Base-by-base conservation (phyloP, 306 rosid species). In the Purshia tridentata region DNA sequence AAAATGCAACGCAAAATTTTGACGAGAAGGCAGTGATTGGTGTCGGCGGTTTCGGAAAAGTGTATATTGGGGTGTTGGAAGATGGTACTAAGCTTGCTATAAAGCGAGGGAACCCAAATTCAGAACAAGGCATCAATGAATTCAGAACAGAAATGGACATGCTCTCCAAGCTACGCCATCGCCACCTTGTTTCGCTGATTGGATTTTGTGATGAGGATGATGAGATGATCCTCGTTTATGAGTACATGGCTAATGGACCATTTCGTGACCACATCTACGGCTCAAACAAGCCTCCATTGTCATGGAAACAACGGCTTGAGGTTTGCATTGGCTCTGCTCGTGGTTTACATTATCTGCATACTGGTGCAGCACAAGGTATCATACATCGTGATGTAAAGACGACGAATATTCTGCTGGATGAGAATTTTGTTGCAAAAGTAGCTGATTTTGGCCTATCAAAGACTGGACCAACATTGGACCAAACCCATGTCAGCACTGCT, bases 311-410 rank as follows among this genome's bases (percentile, higher is more conserved):
- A 63, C 78, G 97, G 76, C 97, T 93, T 18, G 87, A 89, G 73
- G 90, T 89, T 41, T 91, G 96, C 85, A 89, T 89, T 9, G 94
- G 97, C 2, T 89, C 97, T 6, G 94, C 98, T 51, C 89, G 97
- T 1, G 98, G 98, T 0, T 60, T 93, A 48, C 92, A 91, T 70
- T 91, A 93, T 70, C 98, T 93, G 63, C 98, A 93, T 74, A 91
- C 98, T 4, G 97, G 97, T 9, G 94, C 94, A 22, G 75, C 94
- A 44, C 88, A 85, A 57, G 88, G 94, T 9, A 85, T 93, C 45
- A 89, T 85, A 16, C 98, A 93, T 44, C 89, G 96, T 12, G 94
- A 93, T 6, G 96, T 93, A 13, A 93, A 93, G 86, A 89, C 98
- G 0, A 91, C 97, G 10, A 91, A 93, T 61, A 93, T 93, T 6